Evolutionary conservation across 106 monocot genomes (phyloP), one percentile per base, ranked within the genome.

Genomic region (Narthecium ossifragum): DNA sequence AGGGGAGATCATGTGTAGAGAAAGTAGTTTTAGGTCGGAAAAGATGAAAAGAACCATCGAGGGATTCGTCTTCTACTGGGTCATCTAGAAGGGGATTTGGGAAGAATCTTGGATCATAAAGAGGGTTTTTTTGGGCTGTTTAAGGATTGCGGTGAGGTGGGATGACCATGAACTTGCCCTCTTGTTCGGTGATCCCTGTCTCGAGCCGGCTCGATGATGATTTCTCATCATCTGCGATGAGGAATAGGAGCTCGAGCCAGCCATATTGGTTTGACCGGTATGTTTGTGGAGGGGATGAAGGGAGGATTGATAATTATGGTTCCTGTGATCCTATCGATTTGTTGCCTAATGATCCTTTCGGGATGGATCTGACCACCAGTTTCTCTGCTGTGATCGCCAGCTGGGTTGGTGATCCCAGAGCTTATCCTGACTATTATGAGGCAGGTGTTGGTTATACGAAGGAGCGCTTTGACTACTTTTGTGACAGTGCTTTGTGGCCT

Each of bases 281-380:
- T 43, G 43, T 17, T 43, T 3, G 18, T 43, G 22, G 38, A 30
- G 40, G 29, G 13, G 31, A 20, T 46, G 18, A 3, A 43, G 60
- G 29, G 26, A 39, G 11, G 54, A 46, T 25, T 27, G 21, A 58
- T 2, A 52, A 31, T 15, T 53, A 30, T 25, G 47, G 36, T 36
- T 59, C 48, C 12, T 31, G 32, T 34, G 78, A 78, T 57, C 60
- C 75, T 0, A 52, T 59, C 6, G 74, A 80, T 29, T 55, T 76
- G 27, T 64, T 88, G 18, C 88, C 83, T 0, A 51, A 57, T 6
- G 88, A 88, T 73, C 88, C 83, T 12, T 83, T 88, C 55, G 88
- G 67, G 34, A 88, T 88, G 88, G 65, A 77, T 34, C 60, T 79
- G 21, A 46, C 55, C 20, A 64, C 65, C 43, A 10, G 17, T 43